Base-by-base conservation (phyloP, 768 basidiomycete genomes). In the Neoboletus subvelutipes region DNA sequence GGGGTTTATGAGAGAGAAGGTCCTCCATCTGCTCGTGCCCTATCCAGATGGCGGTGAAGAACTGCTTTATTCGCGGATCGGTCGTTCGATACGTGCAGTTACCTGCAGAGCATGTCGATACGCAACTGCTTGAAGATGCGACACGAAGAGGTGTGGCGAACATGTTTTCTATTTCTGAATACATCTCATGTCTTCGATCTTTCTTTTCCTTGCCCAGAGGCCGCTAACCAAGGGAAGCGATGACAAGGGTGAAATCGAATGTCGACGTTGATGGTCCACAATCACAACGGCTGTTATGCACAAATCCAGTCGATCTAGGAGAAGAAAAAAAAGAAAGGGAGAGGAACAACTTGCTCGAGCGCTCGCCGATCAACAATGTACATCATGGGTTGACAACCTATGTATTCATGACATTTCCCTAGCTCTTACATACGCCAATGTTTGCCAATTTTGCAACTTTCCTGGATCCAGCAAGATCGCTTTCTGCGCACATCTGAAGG, bases 81-180 rank as follows among this genome's bases (percentile, higher is more conserved):
- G 97, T 98, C 15, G 95, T 99, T 51, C 89, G 97, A 63, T 99
- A 99, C 67, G 97, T 98, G 20, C 92, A 96, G 70, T 79, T 99
- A 54, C 93, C 94, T 3, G 85, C 92, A 26, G 88, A 91, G 60
- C 90, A 90, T 58, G 93, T 99, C 56, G 97, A 99, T 73, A 97
- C 94, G 2, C 94, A 95, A 63, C 74, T 98, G 50, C 72, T 99
- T 40, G 96, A 99, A 75, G 96, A 99, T 71, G 96, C 96, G 31
- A 98, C 96, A 36, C 80, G 97, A 71, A 80, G 96, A 85, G 97
- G 96, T 97, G 53, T 24, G 50, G 78, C 24, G 12, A 20, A 41
- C 22, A 58, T 20, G 40, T 43, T 40, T 22, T 47, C 39, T 47
- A 41, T 41, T 26, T 34, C 31, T 24, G 41, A 34, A 41, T 22